Evolutionary conservation across 352 stramenopile species (phyloP), one percentile per base, ranked within the genome.

Genomic region (Phytophthora pinifolia): DNA sequence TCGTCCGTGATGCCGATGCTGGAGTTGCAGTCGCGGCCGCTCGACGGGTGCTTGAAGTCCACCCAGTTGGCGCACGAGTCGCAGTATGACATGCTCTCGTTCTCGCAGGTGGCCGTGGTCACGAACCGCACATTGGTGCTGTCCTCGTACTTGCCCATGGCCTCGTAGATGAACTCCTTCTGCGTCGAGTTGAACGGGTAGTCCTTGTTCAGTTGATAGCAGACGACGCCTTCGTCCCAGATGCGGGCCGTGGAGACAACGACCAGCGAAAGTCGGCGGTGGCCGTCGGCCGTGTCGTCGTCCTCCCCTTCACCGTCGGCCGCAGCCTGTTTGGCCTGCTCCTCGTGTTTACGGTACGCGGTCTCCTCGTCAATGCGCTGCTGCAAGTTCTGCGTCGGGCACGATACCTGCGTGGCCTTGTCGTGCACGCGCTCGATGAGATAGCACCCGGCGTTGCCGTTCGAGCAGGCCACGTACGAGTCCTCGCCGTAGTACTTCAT

Each of bases 71-170:
- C 65, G 55, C 83, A 92, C 48, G 70, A 70, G 46, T 80, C 67
- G 48, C 82, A 92, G 76, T 83, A 85, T 37, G 35, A 42, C 20
- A 83, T 32, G 9, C 58, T 61, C 37, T 82, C 77, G 46, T 55
- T 59, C 51, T 79, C 56, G 50, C 82, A 92, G 43, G 63, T 74
- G 13, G 32, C 54, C 8, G 71, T 68, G 1, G 73, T 69, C 25
- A 92, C 58, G 69, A 92, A 92, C 4, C 83, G 83, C 3, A 92
- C 72, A 54, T 88, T 91, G 7, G 83, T 91, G 54, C 71, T 67
- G 17, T 67, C 64, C 53, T 89, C 75, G 36, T 82, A 80, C 31
- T 77, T 76, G 46, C 52, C 54, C 83, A 92, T 92, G 15, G 78
- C 78, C 44, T 89, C 53, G 42, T 73, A 66, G 36, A 92, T 89